A percentile compares a stretch with the other conserved stretches of the same genome.
Conservation (phyloP, 2,329 filamentous ascomycete species). For the Talaromyces marneffei region DNA sequence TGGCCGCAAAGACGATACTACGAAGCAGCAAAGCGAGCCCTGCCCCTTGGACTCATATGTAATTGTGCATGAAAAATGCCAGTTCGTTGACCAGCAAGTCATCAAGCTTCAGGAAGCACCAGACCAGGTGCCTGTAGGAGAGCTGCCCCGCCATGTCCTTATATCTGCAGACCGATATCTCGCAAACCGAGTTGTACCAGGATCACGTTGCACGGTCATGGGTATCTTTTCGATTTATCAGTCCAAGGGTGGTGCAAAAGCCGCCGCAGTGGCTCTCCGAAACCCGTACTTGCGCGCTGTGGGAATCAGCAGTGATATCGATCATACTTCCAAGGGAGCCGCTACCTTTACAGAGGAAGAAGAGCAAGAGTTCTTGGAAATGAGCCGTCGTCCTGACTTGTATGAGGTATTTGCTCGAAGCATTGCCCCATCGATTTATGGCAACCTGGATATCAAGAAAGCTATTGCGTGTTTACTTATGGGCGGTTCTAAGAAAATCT, state of each 20-base stretch:
- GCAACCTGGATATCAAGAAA: conserved; percentile 94
- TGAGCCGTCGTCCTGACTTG: conserved; percentile 86
- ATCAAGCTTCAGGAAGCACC: conserved; percentile 97
- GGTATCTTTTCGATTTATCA: conserved; percentile 98
- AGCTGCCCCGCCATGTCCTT: conserved; percentile 87
- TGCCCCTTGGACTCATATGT: conserved; percentile 95
- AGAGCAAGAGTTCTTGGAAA: conserved; percentile 89
- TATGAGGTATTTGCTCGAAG: conserved; percentile 86
- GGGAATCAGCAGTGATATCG: conserved; percentile 83
- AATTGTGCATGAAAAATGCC: conserved; percentile 86
- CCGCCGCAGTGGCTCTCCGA: conserved; percentile 84
- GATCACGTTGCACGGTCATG: conserved; percentile 89
- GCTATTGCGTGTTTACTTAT: conserved; percentile 88
- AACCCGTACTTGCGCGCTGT: conserved; percentile 92
- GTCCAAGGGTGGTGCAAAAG: conserved; percentile 77
- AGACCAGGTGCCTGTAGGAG: conserved; percentile 94
- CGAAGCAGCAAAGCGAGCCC: conserved; percentile 63
- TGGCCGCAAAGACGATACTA: conserved; percentile 52
- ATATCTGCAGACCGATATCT: conserved; percentile 95
- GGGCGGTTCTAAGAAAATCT: conserved; percentile 93
- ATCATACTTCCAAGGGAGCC: conserved; percentile 80
- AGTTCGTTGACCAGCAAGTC: conserved; percentile 96
- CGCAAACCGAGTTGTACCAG: conserved; percentile 91
- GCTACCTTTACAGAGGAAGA: conserved; percentile 87
- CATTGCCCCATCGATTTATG: conserved; percentile 96